These are phyloP conservation scores for Lonicera japonica DNA, from an alignment of 129 eudicot genomes.

Conservation along the genomic window DNA sequence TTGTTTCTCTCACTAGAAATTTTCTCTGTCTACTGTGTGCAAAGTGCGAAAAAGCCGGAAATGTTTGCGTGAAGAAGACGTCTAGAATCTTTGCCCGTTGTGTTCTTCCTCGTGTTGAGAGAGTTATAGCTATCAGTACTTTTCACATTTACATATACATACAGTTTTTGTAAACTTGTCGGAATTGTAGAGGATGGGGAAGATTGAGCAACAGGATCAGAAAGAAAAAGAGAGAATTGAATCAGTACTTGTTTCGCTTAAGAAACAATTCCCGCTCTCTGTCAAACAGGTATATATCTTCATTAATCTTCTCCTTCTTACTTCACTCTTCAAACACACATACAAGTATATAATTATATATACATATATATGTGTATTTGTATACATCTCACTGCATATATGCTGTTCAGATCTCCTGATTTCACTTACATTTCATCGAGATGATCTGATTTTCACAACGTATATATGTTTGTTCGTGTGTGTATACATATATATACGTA, in stretches of 20 bases:
- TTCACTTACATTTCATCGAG: too few species aligned
- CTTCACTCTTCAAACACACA: not conserved
- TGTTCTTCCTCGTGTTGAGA: slow-evolving; percentile 11
- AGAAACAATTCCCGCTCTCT: slow-evolving; percentile 72
- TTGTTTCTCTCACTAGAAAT: slow-evolving; percentile 4
- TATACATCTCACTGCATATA: not conserved
- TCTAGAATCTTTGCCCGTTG: slow-evolving; percentile 37
- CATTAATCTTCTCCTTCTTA: not conserved
- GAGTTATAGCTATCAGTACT: not conserved
- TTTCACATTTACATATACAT: not conserved
- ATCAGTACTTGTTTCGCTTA: slow-evolving; percentile 66
- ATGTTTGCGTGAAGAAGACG: slow-evolving; percentile 54
- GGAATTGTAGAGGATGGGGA: slow-evolving; percentile 37
- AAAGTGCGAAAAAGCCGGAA: slow-evolving; percentile 4
- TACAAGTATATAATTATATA: not conserved
- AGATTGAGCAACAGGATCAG: slow-evolving; percentile 39
- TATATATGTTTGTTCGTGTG: too few species aligned
- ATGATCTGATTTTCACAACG: too few species aligned
- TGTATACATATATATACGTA: too few species aligned
- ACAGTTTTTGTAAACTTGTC: not conserved
- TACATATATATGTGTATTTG: not conserved
- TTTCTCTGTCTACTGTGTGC: slow-evolving; percentile 9
- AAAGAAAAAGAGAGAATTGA: slow-evolving; percentile 53
- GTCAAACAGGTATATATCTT: slow-evolving; percentile 77
- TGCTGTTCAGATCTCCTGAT: too few species aligned